Evolutionary conservation across 1,139 yeast species (phyloP), one percentile per base, ranked within the genome.

Genomic region (Tardiomyces depauwii): DNA sequence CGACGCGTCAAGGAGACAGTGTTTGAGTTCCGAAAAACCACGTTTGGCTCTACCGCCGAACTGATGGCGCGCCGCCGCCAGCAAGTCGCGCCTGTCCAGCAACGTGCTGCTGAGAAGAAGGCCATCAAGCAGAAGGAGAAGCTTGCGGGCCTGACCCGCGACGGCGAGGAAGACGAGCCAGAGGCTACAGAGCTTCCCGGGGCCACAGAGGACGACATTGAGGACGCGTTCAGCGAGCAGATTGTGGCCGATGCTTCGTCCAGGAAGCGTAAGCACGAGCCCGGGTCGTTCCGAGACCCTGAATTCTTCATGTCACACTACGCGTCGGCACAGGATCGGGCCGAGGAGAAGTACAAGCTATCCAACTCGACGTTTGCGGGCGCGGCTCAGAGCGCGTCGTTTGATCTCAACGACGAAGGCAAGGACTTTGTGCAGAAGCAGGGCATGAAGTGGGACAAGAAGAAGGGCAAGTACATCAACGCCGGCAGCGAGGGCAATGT

Each of bases 361-460:
- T 42, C 68, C 61, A 49, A 61, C 40, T 49, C 49, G 7, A 69
- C 73, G 13, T 91, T 91, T 66, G 83, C 85, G 19, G 85, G 81
- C 51, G 94, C 81, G 49, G 97, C 96, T 0, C 77, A 80, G 16
- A 71, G 72, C 39, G 97, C 96, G 1, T 73, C 95, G 0, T 89
- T 88, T 63, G 96, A 89, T 62, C 70, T 93, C 55, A 81, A 75
- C 47, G 79, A 76, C 47, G 97, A 91, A 58, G 98, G 70, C 28
- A 51, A 56, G 40, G 67, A 66, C 44, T 59, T 59, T 42, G 76
- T 76, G 50, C 79, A 77, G 56, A 75, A 77, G 39, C 91, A 85
- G 54, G 79, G 83, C 42, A 82, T 82, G 76, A 76, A 78, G 62
- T 93, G 98, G 98, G 97, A 91, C 68, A 84, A 78, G 65, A 88